Percentiles rank a stretch among this genome's conserved stretches.
phyloP scores from a whole-genome alignment of 2,329 filamentous ascomycete genomes.

The Juglanconis juglandina region DNA sequence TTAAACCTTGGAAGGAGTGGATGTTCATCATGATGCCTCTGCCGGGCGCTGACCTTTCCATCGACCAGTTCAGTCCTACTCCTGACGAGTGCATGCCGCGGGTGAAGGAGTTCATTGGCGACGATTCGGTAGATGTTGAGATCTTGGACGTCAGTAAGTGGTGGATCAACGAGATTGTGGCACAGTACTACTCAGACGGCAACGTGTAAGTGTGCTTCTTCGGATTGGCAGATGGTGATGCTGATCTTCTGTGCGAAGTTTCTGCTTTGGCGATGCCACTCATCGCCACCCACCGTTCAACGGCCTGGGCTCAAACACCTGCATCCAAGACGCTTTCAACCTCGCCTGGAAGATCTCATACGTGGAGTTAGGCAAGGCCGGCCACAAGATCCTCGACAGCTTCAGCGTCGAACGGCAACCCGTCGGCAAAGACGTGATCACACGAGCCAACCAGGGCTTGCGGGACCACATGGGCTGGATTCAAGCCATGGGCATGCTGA shows the following conservation, averaged over 20 bases:
- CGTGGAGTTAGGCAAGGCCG: slow-evolving; percentile 39
- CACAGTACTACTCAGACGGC: slow-evolving; percentile 51
- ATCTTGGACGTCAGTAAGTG: slow-evolving; percentile 55
- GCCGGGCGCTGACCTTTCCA: slow-evolving; percentile 33
- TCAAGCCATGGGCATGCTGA: slow-evolving; percentile 42
- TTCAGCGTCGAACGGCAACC: slow-evolving; percentile 47
- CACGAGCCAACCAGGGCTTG: slow-evolving; percentile 55
- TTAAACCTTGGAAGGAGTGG: slow-evolving; percentile 63
- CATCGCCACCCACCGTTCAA: slow-evolving; percentile 57
- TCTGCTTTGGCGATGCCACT: slow-evolving; percentile 56
- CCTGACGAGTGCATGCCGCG: slow-evolving; percentile 44
- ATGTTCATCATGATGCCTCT: slow-evolving; percentile 52
- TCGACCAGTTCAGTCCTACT: slow-evolving; percentile 35
- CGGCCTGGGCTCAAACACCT: slow-evolving; percentile 57
- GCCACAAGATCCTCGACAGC: slow-evolving; percentile 36
- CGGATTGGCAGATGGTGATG: no score
- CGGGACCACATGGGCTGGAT: slow-evolving; percentile 47
- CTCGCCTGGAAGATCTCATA: slow-evolving; percentile 54
- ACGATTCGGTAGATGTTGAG: slow-evolving; percentile 47
- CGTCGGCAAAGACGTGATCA: slow-evolving; percentile 45
- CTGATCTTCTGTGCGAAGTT: slow-evolving; percentile 29
- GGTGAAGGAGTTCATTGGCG: slow-evolving; percentile 51
- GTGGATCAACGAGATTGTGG: slow-evolving; percentile 60
- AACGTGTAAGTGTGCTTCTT: slow-evolving; percentile 35
- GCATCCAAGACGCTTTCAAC: slow-evolving; percentile 55